Conservation (phyloP, 192 early-diverging fungal genomes). For the Dissophora ornata region DNA sequence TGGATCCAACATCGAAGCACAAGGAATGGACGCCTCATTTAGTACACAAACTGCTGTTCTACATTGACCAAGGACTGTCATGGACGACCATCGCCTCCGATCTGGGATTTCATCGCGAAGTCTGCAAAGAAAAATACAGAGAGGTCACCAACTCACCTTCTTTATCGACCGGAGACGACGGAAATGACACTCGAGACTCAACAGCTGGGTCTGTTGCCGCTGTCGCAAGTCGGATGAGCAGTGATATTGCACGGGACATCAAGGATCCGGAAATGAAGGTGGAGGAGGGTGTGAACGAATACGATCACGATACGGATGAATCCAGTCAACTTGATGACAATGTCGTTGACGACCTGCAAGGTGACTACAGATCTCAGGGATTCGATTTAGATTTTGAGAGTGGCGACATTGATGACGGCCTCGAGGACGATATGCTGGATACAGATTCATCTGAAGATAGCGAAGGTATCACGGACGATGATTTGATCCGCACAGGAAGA, state of each 20-base stretch:
- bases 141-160: constrained; percentile 1
- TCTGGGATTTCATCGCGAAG: constrained; percentile 20
- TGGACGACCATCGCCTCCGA: constrained; percentile 17
- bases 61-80: constrained; percentile 22
- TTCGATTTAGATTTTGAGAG: background rate
- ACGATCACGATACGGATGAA: background rate
- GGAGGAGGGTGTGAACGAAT: background rate
- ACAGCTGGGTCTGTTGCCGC: background rate
- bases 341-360: constrained; percentile 7
- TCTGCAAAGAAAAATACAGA: constrained; percentile 27
- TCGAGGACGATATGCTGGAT: constrained; percentile 4
- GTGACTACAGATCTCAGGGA: background rate
- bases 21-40: constrained; percentile 20
- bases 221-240: background rate
- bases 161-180: too few species aligned
- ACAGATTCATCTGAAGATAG: background rate
- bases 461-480: constrained; percentile 7
- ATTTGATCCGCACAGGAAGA: background rate
- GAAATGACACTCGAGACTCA: too few species aligned
- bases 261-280: background rate
- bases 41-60: constrained; percentile 23
- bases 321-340: background rate
- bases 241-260: background rate
- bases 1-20: background rate
- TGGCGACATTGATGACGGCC: background rate